Conservation (phyloP, 2,329 filamentous ascomycete genomes). For the Esteya vermicola region DNA sequence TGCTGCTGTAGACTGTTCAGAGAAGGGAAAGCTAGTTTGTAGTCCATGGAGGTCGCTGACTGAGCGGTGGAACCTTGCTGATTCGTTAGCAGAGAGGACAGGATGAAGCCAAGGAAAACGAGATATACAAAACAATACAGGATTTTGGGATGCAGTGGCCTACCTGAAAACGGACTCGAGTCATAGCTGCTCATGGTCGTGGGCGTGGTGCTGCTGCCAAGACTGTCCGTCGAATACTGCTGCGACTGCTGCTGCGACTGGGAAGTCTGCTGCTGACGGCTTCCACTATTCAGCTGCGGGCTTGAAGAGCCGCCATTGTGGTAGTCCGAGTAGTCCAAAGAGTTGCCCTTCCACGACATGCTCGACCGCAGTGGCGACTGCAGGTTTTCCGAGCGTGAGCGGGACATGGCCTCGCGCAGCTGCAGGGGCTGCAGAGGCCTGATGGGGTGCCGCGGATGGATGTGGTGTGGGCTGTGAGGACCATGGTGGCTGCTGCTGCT, state of each 20-base stretch:
- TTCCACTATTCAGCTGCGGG: slow-evolving; percentile 14
- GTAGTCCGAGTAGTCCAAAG: slow-evolving; percentile 42
- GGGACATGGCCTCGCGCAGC: slow-evolving; percentile 40
- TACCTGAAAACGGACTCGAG: slow-evolving; percentile 34
- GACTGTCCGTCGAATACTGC: neutral
- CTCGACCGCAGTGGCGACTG: slow-evolving; percentile 45
- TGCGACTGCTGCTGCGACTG: slow-evolving; percentile 18
- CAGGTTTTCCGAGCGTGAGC: slow-evolving; percentile 41
- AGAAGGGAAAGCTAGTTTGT: slow-evolving; percentile 25
- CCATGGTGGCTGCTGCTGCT: neutral
- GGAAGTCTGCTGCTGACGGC: neutral
- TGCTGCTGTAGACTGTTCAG: slow-evolving; percentile 22
- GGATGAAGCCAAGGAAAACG: slow-evolving; percentile 12
- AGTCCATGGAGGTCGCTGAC: slow-evolving; percentile 35
- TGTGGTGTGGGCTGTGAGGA: neutral
- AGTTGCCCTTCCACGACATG: slow-evolving; percentile 49
- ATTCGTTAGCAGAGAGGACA: slow-evolving; percentile 11
- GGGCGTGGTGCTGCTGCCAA: slow-evolving; percentile 17
- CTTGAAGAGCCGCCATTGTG: slow-evolving; percentile 21
- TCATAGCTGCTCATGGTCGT: slow-evolving; percentile 33
- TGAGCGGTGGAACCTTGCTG: slow-evolving; percentile 29
- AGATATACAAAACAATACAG: no score
- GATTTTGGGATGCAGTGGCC: no score
- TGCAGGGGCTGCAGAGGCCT: slow-evolving; percentile 39
- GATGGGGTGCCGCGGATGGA: slow-evolving; percentile 24